Evolutionary conservation across 2,329 filamentous ascomycete species (phyloP), one percentile per base, ranked within the genome.

Genomic region (Harringtonia aguacate): DNA sequence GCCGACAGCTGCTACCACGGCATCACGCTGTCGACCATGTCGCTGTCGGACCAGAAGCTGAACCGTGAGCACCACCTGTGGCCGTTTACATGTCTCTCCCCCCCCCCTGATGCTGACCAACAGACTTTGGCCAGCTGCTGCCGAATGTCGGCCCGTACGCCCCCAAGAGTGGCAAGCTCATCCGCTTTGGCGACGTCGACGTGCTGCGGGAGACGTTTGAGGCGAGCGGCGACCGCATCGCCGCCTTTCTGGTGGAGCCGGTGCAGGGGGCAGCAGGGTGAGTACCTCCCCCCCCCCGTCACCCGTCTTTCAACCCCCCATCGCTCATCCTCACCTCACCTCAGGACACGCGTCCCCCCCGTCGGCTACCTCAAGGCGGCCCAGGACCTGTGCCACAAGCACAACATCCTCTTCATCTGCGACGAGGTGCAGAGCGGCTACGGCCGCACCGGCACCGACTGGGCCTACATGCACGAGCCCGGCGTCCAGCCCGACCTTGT

Each of bases 321-420:
- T 10, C 21, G 14, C 36, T 21, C 20, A 7, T 28, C 15, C 14
- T 28, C 29, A 33, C 14, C 4, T 20, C 21, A 21, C 17, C 17
- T 12, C 29, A 41, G 41, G 12, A 37, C 34, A 5, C 41, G 41
- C 8, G 33, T 36, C 10, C 41, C 41, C 8, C 41, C 41, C 17
- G 41, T 21, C 6, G 41, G 41, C 17, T 43, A 43, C 15, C 34
- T 43, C 34, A 30, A 31, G 27, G 27, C 41, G 17, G 41, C 37
- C 12, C 34, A 43, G 35, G 34, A 37, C 18, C 41, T 43, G n/a
- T 43, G 41, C 41, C 41, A 31, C 22, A 36, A 36, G 31, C 43
- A 45, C 31, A 34, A 40, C 9, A 30, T 45, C 7, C 43, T 45
- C 18, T 53, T 55, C 52, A 53, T 54, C 50, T 55, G 52, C 27